Evolutionary conservation across 768 basidiomycete species (phyloP), one percentile per base, ranked within the genome.

Genomic region (Macrolepiota fuliginosa): DNA sequence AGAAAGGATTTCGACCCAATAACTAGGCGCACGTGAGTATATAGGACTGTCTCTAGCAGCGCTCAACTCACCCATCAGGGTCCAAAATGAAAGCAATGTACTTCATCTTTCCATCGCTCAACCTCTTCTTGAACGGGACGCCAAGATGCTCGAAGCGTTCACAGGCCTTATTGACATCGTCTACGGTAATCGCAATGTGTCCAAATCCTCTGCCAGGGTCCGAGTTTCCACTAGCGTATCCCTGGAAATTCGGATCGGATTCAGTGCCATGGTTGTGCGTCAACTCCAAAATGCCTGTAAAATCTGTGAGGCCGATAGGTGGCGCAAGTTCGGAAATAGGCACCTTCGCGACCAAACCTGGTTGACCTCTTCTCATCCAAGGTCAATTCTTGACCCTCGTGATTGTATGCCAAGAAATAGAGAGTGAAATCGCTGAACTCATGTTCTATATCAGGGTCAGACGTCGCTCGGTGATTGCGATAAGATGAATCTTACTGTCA

Each of bases 261-360:
- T 98, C 96, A 60, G 93, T 92, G 58, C 95, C 93, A 72, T 94
- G 92, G 79, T 95, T 94, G 77, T 91, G 87, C 1, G 90, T 94
- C 53, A 94, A 81, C 72, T 96, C 92, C 62, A 94, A 83, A 65
- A 95, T 75, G 56, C 88, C 90, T 91, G 66, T n/a, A 25, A 4
- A 32, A 45, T 19, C 3, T 45, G 17, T 45, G 42, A 45, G 15
- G n/a, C 6, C 42, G 19, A n/a, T n/a, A 19, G 3, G 19, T 19
- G 17, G n/a, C 6, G 2, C n/a, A 19, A 9, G 17, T 6, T 45
- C 17, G 17, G 42, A 45, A 19, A n/a, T 9, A 22, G 63, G 58
- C 64, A 85, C 92, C 93, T 82, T 94, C 89, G 53, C 92, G 84
- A 51, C 77, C 68, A 68, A 84, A 84, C 25, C 77, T 75, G 49